phyloP scores from a whole-genome alignment of 1,139 yeast species.

The Hanseniaspora gamundiae region DNA sequence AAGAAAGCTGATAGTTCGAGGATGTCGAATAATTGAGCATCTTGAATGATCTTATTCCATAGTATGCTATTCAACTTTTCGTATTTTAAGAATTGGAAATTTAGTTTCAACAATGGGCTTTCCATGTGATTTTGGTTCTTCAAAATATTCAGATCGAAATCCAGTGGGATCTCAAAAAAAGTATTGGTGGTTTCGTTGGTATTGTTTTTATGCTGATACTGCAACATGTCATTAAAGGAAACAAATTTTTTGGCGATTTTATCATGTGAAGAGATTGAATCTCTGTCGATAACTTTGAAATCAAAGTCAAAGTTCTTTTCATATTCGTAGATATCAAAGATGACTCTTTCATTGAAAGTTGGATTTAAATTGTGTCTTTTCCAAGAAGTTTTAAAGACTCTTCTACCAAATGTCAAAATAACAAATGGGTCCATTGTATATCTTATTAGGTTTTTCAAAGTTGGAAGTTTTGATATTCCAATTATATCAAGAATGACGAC shows the following conservation, averaged over 20 bases:
- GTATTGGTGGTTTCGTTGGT: slow-evolving; percentile 5
- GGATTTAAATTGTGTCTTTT: slow-evolving; percentile 78
- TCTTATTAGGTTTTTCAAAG: slow-evolving; percentile 32
- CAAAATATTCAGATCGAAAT: slow-evolving; percentile 13
- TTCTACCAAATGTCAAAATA: slow-evolving; percentile 80
- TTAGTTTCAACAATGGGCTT: slow-evolving; percentile 44
- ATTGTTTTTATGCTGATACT: slow-evolving; percentile 18
- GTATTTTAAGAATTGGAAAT: slow-evolving; percentile 62
- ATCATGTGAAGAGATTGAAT: slow-evolving; percentile 71
- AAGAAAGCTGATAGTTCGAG: slow-evolving; percentile 19
- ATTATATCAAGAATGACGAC: slow-evolving; percentile 67
- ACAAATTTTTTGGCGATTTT: slow-evolving; percentile 57
- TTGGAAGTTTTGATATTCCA: slow-evolving; percentile 62
- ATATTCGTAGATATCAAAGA: slow-evolving; percentile 61
- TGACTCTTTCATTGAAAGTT: slow-evolving; percentile 63
- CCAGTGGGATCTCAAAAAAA: slow-evolving; percentile 25
- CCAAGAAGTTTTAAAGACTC: slow-evolving; percentile 79
- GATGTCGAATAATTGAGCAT: slow-evolving; percentile 17
- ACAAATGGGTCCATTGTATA: slow-evolving; percentile 97
- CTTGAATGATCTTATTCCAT: slow-evolving; percentile 32
- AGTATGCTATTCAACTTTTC: slow-evolving; percentile 50
- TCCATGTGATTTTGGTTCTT: slow-evolving; percentile 21
- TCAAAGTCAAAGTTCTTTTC: slow-evolving; percentile 56
- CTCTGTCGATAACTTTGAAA: slow-evolving; percentile 73
- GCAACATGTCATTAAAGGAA: slow-evolving; percentile 34